A percentile compares a stretch with the other conserved stretches of the same genome.
These are phyloP conservation scores for Ceratobasidium sp. DNA, from an alignment of 1,284 basidiomycete genomes.

Conservation along the genomic window DNA sequence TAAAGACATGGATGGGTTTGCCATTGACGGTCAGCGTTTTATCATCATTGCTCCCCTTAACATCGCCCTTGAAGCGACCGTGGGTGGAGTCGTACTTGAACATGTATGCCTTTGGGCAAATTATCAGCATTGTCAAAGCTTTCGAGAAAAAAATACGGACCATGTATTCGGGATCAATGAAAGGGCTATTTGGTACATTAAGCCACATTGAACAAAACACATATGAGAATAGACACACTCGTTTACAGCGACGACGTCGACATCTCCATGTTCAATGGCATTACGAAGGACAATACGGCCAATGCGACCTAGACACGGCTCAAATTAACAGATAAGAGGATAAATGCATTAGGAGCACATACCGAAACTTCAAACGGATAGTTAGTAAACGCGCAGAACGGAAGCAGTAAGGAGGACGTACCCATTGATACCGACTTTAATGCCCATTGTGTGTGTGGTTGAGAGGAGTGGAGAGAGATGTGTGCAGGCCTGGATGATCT, in stretches of 20 bases:
- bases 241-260: constrained; percentile 89
- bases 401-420: constrained; percentile 54
- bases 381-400: constrained; percentile 39
- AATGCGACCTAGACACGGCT: constrained; percentile 79
- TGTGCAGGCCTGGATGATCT: neutral
- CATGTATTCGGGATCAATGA: constrained; percentile 97
- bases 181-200: constrained; percentile 67
- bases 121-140: neutral
- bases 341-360: neutral
- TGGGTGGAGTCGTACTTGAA: constrained; percentile 99
- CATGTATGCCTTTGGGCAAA: constrained; percentile 85
- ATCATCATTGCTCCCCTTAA: constrained; percentile 90
- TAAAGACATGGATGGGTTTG: constrained; percentile 82
- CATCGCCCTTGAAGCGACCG: constrained; percentile 91
- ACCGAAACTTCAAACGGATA: constrained; percentile 73
- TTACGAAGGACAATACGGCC: constrained; percentile 98
- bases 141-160: constrained; percentile 54
- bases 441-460: constrained; percentile 56
- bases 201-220: constrained; percentile 21
- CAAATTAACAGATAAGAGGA: constrained; percentile 13
- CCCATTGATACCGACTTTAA: constrained; percentile 96
- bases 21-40: constrained; percentile 88
- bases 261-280: constrained; percentile 79
- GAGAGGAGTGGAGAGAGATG: neutral
- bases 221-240: constrained; percentile 67